These are phyloP conservation scores for Capsicum baccatum DNA, from an alignment of 257 asterid genomes.

Conservation along the genomic window DNA sequence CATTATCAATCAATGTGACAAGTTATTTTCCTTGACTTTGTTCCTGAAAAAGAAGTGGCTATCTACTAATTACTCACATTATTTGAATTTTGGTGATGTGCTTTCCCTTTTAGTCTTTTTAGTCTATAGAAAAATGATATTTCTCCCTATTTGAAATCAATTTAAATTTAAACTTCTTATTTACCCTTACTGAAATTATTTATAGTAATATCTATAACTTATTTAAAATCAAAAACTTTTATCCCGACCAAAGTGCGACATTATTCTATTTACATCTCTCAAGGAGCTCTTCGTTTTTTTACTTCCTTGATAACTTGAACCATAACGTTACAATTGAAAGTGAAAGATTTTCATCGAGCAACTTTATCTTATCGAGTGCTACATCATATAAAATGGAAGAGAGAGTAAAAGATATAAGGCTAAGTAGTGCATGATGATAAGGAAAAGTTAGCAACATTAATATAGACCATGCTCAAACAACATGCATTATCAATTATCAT, in stretches of 20 bases:
- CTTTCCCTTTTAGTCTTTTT: neutral
- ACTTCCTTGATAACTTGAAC: no score
- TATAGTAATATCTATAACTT: neutral
- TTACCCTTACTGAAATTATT: no score
- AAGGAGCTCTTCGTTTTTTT: no score
- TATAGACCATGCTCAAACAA: conserved; percentile 1
- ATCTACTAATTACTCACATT: neutral
- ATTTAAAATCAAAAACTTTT: no score
- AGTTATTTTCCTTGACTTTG: neutral
- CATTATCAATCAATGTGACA: neutral
- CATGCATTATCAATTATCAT: conserved; percentile 20
- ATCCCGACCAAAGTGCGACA: no score
- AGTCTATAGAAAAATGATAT: neutral
- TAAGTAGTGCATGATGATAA: conserved; percentile 24
- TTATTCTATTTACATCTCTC: no score
- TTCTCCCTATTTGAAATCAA: neutral
- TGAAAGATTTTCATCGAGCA: no score
- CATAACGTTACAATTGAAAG: no score
- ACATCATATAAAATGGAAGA: neutral
- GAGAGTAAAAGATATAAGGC: neutral
- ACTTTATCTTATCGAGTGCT: neutral
- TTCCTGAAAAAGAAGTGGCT: conserved; percentile 3
- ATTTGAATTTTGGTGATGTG: neutral
- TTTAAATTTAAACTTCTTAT: neutral
- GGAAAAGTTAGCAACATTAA: conserved; percentile 9